phyloP scores from a whole-genome alignment of 164 flowering plant species.

The Tinospora cordifolia region DNA sequence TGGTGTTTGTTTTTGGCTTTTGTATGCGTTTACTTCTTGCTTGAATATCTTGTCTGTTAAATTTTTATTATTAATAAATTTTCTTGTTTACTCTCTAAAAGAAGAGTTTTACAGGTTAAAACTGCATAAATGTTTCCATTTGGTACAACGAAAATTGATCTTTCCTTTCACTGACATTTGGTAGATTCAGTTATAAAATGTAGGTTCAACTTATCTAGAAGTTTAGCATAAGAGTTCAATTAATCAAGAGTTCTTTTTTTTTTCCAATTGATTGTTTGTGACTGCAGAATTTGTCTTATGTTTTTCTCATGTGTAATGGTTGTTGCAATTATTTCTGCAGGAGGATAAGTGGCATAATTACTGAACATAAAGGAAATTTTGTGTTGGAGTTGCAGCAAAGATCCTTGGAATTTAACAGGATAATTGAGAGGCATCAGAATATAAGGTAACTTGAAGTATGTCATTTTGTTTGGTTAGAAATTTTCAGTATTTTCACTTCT shows the following conservation, averaged over 20 bases:
- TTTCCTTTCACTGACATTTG: background rate
- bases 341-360: constrained; percentile 60
- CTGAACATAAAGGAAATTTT: constrained; percentile 70
- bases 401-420: constrained; percentile 80
- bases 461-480: constrained; percentile 7
- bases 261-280: background rate
- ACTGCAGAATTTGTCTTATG: background rate
- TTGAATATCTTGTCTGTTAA: too few relatives aligned
- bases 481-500: constrained; percentile 1
- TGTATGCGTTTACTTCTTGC: too few relatives aligned
- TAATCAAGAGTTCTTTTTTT: background rate
- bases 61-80: too few relatives aligned
- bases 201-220: background rate
- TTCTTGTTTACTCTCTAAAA: too few relatives aligned
- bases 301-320: background rate
- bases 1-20: too few relatives aligned
- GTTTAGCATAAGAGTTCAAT: background rate
- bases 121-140: too few relatives aligned
- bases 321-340: constrained; percentile 29
- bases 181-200: background rate
- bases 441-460: constrained; percentile 46
- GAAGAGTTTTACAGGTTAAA: too few relatives aligned
- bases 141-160: background rate
- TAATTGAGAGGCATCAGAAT: constrained; percentile 77
- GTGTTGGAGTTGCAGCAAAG: constrained; percentile 94